A percentile compares a stretch with the other conserved stretches of the same genome.
These are phyloP conservation scores for Thuidium tamariscinum DNA, from an alignment of 225 moss, liverwort and hornwort genomes.

Conservation along the genomic window DNA sequence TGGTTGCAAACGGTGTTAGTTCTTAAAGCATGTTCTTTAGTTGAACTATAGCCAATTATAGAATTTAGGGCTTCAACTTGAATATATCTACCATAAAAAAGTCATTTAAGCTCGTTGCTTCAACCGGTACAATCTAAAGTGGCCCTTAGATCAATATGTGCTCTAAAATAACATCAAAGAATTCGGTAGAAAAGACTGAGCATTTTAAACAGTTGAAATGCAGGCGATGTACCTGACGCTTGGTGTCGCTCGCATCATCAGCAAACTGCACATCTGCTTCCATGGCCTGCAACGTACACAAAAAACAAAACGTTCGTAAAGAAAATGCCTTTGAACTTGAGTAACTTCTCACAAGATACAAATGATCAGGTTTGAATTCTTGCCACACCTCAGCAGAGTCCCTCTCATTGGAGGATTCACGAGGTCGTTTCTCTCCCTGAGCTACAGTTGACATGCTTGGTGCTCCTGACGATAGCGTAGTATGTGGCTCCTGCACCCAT, in stretches of 20 bases:
- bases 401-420: constrained; percentile 11
- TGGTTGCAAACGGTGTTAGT: not conserved
- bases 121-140: not conserved
- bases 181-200: not conserved
- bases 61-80: no score
- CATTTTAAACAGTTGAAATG: not conserved
- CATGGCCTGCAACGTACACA: constrained; percentile 29
- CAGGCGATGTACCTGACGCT: constrained; percentile 29
- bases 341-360: not conserved
- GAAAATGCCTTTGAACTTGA: not conserved
- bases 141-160: not conserved
- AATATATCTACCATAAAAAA: no score
- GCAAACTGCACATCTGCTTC: constrained; percentile 15
- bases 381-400: constrained; percentile 22
- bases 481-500: constrained; percentile 71
- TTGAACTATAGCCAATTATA: no score
- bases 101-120: not conserved
- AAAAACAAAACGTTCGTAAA: not conserved
- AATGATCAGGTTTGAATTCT: not conserved
- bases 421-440: constrained; percentile 38
- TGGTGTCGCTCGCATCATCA: constrained; percentile 3
- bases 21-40: not conserved
- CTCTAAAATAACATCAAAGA: not conserved
- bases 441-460: not conserved
- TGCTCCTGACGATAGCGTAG: not conserved